These are phyloP conservation scores for Kwoniella europaea DNA, from an alignment of 768 basidiomycete genomes.

Conservation along the genomic window DNA sequence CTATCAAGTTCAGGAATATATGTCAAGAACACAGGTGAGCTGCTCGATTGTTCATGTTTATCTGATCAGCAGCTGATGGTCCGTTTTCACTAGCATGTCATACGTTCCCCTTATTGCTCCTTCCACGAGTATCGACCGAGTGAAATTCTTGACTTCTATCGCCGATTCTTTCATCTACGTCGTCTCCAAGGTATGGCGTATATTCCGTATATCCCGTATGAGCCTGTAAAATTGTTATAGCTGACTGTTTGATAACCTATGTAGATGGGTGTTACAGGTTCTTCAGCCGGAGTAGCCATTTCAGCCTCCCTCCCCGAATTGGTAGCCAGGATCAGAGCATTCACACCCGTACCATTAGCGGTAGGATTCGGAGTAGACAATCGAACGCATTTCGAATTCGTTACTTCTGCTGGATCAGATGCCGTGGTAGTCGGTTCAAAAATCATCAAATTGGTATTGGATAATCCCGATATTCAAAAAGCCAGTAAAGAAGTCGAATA, in stretches of 20 bases:
- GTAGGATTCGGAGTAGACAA: conserved; percentile 97
- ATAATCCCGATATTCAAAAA: conserved; percentile 61
- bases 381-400: conserved; percentile 81
- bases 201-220: background rate
- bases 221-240: background rate
- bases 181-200: conserved; percentile 78
- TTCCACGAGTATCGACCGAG: conserved; percentile 82
- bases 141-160: conserved; percentile 87
- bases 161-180: conserved; percentile 98
- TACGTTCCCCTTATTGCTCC: conserved; percentile 96
- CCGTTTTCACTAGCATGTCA: conserved; percentile 68
- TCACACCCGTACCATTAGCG: conserved; percentile 80
- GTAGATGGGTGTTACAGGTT: conserved; percentile 98
- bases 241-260: conserved; percentile 12
- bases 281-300: conserved; percentile 70
- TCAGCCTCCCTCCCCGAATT: conserved; percentile 81
- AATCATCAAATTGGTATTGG: conserved; percentile 79
- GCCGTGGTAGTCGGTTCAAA: conserved; percentile 93
- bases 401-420: conserved; percentile 86
- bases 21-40: conserved; percentile 78
- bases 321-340: conserved; percentile 77
- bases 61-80: background rate
- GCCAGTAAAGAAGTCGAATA: conserved; percentile 52
- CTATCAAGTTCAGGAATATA: conserved; percentile 83
- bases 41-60: background rate